Conservation (phyloP, 1,284 basidiomycete genomes). For the Tilletia walkeri region DNA sequence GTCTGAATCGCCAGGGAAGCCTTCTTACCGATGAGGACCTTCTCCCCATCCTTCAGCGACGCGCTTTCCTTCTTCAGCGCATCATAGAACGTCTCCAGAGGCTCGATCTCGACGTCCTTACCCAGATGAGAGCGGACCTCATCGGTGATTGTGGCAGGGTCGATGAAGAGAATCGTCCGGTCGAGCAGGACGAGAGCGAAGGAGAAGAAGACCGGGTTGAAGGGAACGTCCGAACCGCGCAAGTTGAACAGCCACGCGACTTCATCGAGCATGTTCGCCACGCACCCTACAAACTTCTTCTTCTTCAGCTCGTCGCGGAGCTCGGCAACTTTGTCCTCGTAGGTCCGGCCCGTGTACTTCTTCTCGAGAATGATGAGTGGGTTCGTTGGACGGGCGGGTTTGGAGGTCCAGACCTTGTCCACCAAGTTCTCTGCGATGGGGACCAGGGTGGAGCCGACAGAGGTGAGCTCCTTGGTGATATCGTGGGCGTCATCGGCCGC, state of each 20-base stretch:
- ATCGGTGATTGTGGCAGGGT: constrained; percentile 60
- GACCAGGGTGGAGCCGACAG: constrained; percentile 35
- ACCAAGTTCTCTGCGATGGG: constrained; percentile 71
- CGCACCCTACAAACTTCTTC: constrained; percentile 40
- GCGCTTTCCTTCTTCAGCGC: constrained; percentile 38
- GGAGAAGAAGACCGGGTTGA: constrained; percentile 88
- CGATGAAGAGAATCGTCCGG: constrained; percentile 69
- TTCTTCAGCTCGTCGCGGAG: constrained; percentile 45
- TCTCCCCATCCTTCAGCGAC: constrained; percentile 27
- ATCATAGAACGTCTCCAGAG: constrained; percentile 62
- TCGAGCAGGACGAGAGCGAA: constrained; percentile 77
- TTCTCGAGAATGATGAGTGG: constrained; percentile 70
- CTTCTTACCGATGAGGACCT: constrained; percentile 48
- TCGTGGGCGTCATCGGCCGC: constrained; percentile 52
- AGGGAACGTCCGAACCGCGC: constrained; percentile 86
- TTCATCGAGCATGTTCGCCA: constrained; percentile 55
- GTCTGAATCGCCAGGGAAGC: constrained; percentile 51
- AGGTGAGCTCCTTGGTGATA: constrained; percentile 34
- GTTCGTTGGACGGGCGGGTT: constrained; percentile 71
- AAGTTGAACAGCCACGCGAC: constrained; percentile 80
- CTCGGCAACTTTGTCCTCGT: constrained; percentile 41
- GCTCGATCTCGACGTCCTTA: constrained; percentile 65
- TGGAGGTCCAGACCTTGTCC: constrained; percentile 75
- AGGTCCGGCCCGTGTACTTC: constrained; percentile 64
- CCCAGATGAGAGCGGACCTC: constrained; percentile 65